A percentile compares a stretch with the other conserved stretches of the same genome.
Conservation (phyloP, 1,284 basidiomycete species). For the Peniophora sp. region DNA sequence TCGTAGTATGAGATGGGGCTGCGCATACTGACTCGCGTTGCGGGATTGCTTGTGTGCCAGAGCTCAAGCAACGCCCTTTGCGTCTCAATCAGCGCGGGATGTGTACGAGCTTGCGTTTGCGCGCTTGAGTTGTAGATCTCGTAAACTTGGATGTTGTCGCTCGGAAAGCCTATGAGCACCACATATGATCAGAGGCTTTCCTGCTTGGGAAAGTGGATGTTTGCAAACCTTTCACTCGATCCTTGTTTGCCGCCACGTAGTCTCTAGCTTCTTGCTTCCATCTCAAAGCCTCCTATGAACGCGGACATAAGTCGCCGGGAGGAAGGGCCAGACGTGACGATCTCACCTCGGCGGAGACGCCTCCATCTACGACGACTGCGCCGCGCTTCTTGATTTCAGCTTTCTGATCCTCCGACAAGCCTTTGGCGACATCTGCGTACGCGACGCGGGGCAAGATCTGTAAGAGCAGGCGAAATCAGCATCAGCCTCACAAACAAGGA, state of each 20-base stretch:
- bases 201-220: neutral
- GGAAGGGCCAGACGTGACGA: neutral
- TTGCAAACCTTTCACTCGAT: slow-evolving; percentile 37
- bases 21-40: slow-evolving; percentile 37
- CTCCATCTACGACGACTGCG: slow-evolving; percentile 52
- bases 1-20: slow-evolving; percentile 72
- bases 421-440: slow-evolving; percentile 39
- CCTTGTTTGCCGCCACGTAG: slow-evolving; percentile 47
- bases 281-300: slow-evolving; percentile 41
- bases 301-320: slow-evolving; percentile 5
- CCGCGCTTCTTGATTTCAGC: slow-evolving; percentile 47
- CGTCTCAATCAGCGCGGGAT: slow-evolving; percentile 41
- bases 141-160: slow-evolving; percentile 62
- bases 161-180: slow-evolving; percentile 54
- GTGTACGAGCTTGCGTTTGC: slow-evolving; percentile 51
- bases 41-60: slow-evolving; percentile 41
- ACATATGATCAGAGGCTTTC: slow-evolving; percentile 17
- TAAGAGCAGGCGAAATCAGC: neutral
- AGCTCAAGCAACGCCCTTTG: slow-evolving; percentile 51
- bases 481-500: neutral
- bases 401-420: slow-evolving; percentile 31
- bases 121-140: slow-evolving; percentile 64
- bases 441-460: slow-evolving; percentile 53
- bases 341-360: slow-evolving; percentile 41
- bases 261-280: slow-evolving; percentile 55